Base-by-base conservation (phyloP, 2,329 filamentous ascomycete genomes). In the Aschersonia sp. region DNA sequence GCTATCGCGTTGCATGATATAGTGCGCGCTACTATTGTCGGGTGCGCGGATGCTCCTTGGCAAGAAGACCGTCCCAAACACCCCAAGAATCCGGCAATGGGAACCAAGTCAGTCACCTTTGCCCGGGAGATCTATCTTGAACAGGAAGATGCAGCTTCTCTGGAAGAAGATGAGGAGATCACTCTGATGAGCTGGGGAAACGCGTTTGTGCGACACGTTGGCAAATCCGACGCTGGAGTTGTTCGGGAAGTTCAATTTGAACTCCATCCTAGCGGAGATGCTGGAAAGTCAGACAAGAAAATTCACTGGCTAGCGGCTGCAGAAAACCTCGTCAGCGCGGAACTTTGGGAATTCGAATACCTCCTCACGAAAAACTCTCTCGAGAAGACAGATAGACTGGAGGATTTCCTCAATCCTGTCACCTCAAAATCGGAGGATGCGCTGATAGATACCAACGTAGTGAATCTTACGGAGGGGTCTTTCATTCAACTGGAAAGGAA, bases 1-100 rank as follows among this genome's bases (percentile, higher is more conserved):
- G 80, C 80, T 41, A 74, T 94, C 53, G 67, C 74, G 53, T 73
- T 20, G 20, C 20, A 20, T 20, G 20, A 20, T 20, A 20, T 20
- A 20, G 20, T 20, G 20, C 12, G 20, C 4, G 45, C 9, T 32
- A 46, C 20, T 9, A 28, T 46, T 20, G n/a, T 20, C 7, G 46
- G 46, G 12, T 40, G 46, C 20, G 40, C 46, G 1, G 31, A 44
- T 30, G 6, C 20, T 6, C 46, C 46, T 30, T n/a, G 30, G 2
- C 4, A 30, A 10, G 46, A 47, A 10, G 5, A 30, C 30, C 46
- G 46, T 4, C 46, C 46, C 2, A 47, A 47, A 44, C 46, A 44
- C 28, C 46, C 31, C 3, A 44, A 47, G 29, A 47, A 44, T 40
- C 41, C 29, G 5, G 30, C 40, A 38, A 12, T 47, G n/a, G 46